Evolutionary conservation across 345 rosid genomes (phyloP), one percentile per base, ranked within the genome.

Genomic region (Salix viminalis): DNA sequence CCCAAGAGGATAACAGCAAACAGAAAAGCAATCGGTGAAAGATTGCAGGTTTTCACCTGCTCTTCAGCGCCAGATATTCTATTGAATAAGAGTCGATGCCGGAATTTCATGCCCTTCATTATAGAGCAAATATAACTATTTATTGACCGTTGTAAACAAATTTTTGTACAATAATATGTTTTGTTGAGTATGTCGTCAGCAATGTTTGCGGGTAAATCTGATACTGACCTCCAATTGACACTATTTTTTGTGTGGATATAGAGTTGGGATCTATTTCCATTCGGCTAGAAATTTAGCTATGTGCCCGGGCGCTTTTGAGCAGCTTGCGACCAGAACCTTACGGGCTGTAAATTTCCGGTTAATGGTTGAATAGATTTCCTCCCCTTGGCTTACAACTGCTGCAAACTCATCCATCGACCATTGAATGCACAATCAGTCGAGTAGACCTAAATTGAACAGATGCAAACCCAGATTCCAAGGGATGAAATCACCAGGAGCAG

Each of bases 1-100:
- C 95, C 26, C 87, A 87, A 6, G 96, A 91, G 78, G 85, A 86
- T 72, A 70, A 68, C 85, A 76, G 39, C 34, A 86, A 86, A 73
- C 68, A 78, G 77, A 76, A 76, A 50, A 58, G 72, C 26, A 1
- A 13, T 12, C 41, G 70, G 65, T 65, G 54, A 65, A 37, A 16
- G 60, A 73, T 70, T 41, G 18, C 74, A 16, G 39, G 60, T 44
- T 69, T 65, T 42, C 4, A 54, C 77, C 50, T 65, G 24, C 73
- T 24, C 67, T 69, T 12, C 7, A 60, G 69, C 75, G 69, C 24
- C 30, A 34, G 61, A 50, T 46, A 66, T 65, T 72, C 62, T 58
- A 50, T 67, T 69, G 69, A 82, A 83, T 83, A 87, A 85, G 76
- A 64, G 67, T 42, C 3, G 12, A 16, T 21, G 2, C 32, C 10